These are phyloP conservation scores for Panicum virgatum DNA, from an alignment of 202 grass and related monocot genomes.

Conservation along the genomic window DNA sequence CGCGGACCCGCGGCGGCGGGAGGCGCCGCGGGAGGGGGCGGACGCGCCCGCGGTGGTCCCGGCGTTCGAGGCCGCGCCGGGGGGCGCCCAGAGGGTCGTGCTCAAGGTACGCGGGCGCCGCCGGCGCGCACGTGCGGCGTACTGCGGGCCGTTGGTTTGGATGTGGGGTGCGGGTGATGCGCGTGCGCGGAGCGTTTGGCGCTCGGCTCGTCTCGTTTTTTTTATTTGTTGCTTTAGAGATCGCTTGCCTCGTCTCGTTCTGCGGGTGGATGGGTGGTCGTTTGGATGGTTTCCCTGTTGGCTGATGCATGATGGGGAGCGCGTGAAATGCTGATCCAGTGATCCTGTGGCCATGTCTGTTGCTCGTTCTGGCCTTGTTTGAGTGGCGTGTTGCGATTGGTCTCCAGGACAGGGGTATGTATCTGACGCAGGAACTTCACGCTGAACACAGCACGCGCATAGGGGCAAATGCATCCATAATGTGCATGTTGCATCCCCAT, in stretches of 20 bases:
- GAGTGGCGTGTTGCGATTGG: background rate
- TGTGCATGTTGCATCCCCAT: background rate
- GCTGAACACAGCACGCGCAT: too few relatives aligned
- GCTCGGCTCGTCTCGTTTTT: background rate
- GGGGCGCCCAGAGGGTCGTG: conserved; percentile 59
- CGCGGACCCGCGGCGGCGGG: conserved; percentile 42
- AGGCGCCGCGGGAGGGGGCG: conserved; percentile 40
- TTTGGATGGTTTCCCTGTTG: background rate
- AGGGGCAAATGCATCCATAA: background rate
- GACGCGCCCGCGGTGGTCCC: conserved; percentile 52
- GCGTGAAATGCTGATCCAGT: conserved; percentile 12
- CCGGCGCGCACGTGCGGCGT: background rate
- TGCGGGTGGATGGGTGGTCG: background rate
- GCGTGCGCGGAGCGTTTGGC: background rate
- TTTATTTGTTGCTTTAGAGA: too few relatives aligned
- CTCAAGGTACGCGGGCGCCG: conserved; percentile 60
- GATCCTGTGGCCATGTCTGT: background rate
- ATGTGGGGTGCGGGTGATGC: background rate
- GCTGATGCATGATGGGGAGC: background rate
- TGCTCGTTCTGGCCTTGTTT: background rate
- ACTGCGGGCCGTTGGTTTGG: background rate
- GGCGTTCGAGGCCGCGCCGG: conserved; percentile 28
- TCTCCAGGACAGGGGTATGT: too few relatives aligned
- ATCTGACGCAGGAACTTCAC: too few relatives aligned
- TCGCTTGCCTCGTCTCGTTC: background rate